A percentile compares a stretch with the other conserved stretches of the same genome.
Evolutionary conservation across 1,284 basidiomycete genomes (phyloP).

Genomic region (Tilletia caries): DNA sequence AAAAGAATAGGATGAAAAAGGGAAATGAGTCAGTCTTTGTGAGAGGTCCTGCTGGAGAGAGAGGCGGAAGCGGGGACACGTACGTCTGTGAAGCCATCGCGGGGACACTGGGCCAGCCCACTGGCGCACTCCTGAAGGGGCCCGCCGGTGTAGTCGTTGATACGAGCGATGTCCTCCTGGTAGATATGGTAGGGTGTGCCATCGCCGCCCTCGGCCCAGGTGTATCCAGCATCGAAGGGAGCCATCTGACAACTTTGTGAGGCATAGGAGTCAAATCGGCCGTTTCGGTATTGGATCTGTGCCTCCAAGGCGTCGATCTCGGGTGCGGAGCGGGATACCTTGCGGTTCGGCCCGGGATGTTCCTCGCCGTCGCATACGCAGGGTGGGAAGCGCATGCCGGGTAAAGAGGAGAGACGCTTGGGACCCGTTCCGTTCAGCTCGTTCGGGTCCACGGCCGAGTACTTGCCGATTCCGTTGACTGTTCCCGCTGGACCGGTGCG

Average conservation of each 20-base stretch:
- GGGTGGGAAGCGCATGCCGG: conserved; percentile 22
- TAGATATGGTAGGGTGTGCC: conserved; percentile 32
- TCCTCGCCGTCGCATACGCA: conserved; percentile 24
- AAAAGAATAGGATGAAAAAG: too few species aligned
- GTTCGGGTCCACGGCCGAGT: conserved; percentile 22
- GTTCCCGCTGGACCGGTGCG: conserved; percentile 18
- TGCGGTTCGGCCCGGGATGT: conserved; percentile 24
- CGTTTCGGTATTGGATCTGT: conserved; percentile 20
- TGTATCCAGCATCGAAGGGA: conserved; percentile 26
- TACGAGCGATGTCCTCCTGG: conserved; percentile 28
- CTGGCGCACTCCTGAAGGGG: background rate
- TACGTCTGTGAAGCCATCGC: background rate
- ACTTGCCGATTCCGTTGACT: conserved; percentile 18
- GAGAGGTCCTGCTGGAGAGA: conserved; percentile 39
- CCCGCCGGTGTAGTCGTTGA: conserved; percentile 49
- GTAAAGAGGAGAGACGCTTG: conserved; percentile 19
- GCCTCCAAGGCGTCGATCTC: conserved; percentile 26
- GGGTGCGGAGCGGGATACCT: conserved; percentile 19
- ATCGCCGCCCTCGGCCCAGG: conserved; percentile 32
- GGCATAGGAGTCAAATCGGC: conserved; percentile 10
- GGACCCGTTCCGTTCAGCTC: conserved; percentile 17
- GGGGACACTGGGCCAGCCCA: background rate
- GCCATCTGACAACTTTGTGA: conserved; percentile 21
- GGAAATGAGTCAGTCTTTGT: too few species aligned
- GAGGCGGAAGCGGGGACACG: background rate